Conservation (phyloP, 768 basidiomycete species). For the Lentinula aciculospora region DNA sequence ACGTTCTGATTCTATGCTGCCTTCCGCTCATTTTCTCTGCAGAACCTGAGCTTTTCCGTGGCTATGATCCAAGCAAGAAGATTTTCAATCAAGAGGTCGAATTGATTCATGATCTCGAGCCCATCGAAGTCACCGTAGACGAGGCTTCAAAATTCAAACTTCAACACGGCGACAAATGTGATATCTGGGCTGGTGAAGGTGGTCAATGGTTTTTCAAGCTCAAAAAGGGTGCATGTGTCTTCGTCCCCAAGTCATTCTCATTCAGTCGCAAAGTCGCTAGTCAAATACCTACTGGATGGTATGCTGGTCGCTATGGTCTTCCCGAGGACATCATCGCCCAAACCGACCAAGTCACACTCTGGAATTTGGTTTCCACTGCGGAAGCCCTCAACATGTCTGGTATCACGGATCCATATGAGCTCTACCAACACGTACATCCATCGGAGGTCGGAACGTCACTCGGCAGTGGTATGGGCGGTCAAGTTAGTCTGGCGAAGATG, state of each 20-base stretch:
- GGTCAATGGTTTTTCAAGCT: constrained; percentile 98
- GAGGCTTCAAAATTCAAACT: constrained; percentile 95
- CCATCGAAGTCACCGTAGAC: constrained; percentile 85
- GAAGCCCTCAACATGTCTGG: constrained; percentile 97
- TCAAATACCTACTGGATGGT: constrained; percentile 96
- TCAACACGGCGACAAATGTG: constrained; percentile 95
- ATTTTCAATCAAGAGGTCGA: constrained; percentile 96
- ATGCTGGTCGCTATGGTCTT: constrained; percentile 94
- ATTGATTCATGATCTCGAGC: constrained; percentile 93
- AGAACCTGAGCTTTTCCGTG: constrained; percentile 98
- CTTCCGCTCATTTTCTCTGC: constrained; percentile 9
- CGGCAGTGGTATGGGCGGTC: constrained; percentile 98
- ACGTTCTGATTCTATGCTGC: not conserved
- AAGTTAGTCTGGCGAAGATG: constrained; percentile 88
- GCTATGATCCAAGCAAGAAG: constrained; percentile 97
- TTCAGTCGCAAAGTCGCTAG: constrained; percentile 95
- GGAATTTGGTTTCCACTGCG: constrained; percentile 91
- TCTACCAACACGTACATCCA: constrained; percentile 95
- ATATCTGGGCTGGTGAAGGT: constrained; percentile 86
- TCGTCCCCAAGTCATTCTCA: constrained; percentile 91
- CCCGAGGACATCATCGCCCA: constrained; percentile 95
- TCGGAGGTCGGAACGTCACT: constrained; percentile 92
- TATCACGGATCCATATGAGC: constrained; percentile 95
- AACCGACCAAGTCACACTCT: constrained; percentile 87
- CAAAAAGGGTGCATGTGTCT: constrained; percentile 94